A percentile compares a stretch with the other conserved stretches of the same genome.
Conservation (phyloP, 768 basidiomycete species). For the Mycena sanguinolenta region DNA sequence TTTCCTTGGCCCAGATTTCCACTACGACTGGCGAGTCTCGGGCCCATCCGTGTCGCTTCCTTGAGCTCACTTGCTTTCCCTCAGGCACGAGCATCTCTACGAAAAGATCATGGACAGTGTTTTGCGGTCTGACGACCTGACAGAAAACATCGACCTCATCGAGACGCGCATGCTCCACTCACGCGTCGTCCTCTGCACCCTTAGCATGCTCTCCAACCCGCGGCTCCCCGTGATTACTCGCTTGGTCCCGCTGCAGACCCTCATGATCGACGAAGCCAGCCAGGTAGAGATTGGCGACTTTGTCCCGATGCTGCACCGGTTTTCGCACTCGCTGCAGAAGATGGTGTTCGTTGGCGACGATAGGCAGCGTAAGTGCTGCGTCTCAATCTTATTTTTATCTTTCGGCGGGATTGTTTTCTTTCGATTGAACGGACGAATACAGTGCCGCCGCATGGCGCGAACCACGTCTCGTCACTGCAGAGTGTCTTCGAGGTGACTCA, state of each 20-base stretch:
- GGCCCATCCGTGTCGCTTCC: background rate
- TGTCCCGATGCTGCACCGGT: conserved; percentile 53
- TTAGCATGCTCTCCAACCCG: conserved; percentile 70
- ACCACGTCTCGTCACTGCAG: conserved; percentile 55
- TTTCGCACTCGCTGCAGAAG: conserved; percentile 54
- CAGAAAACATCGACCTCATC: conserved; percentile 38
- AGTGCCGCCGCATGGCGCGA: conserved; percentile 69
- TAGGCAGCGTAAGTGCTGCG: conserved; percentile 35
- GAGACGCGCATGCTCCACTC: conserved; percentile 49
- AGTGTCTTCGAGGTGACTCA: conserved; percentile 68
- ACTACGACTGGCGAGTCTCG: conserved; percentile 69
- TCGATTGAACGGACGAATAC: conserved; percentile 35
- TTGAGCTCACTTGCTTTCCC: conserved; percentile 14
- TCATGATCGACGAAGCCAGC: conserved; percentile 69
- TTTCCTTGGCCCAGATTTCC: conserved; percentile 57
- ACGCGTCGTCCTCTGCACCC: conserved; percentile 74
- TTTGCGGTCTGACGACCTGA: conserved; percentile 58
- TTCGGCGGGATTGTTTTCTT: conserved; percentile 37
- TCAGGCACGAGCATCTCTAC: conserved; percentile 84
- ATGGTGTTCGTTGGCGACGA: conserved; percentile 67
- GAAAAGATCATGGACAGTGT: conserved; percentile 57
- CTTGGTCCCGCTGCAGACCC: conserved; percentile 52
- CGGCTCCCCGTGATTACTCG: conserved; percentile 41
- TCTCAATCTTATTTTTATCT: conserved; percentile 48
- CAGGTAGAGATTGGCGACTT: conserved; percentile 60